Conservation (phyloP, 257 asterid species). For the Primulina eburnea region DNA sequence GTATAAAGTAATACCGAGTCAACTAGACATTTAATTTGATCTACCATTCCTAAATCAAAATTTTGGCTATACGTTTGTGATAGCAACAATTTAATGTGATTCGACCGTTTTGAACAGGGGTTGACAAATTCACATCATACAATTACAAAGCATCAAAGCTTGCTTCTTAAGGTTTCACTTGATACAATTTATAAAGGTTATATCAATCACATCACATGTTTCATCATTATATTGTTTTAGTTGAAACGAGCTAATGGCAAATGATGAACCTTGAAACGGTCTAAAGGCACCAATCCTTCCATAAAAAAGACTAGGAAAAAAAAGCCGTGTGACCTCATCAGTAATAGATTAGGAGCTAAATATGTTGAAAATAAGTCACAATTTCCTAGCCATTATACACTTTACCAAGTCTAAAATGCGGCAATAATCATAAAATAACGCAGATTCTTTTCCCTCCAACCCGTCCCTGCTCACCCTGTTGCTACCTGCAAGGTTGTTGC, state of each 20-base stretch:
- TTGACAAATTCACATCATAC: neutral
- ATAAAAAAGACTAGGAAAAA: neutral
- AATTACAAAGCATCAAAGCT: neutral
- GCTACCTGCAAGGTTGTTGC: conserved; percentile 76
- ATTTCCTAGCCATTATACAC: conserved; percentile 29
- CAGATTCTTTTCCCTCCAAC: conserved; percentile 62
- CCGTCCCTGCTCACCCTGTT: conserved; percentile 77
- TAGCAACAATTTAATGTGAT: neutral
- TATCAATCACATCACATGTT: neutral
- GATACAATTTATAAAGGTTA: neutral
- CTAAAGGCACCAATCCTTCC: neutral
- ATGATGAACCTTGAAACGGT: neutral
- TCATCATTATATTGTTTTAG: neutral
- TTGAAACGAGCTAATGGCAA: neutral
- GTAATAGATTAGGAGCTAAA: neutral
- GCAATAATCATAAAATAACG: conserved; percentile 58
- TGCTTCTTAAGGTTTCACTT: neutral
- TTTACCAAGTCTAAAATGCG: conserved; percentile 51
- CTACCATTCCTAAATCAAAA: neutral
- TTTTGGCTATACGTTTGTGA: neutral
- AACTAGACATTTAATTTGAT: neutral
- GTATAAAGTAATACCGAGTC: too few species aligned
- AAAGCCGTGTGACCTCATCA: neutral
- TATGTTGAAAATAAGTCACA: neutral
- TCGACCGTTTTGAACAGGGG: neutral